Base-by-base conservation (phyloP, 805 yeast genomes). In the Teunomyces lycoperdinae region DNA sequence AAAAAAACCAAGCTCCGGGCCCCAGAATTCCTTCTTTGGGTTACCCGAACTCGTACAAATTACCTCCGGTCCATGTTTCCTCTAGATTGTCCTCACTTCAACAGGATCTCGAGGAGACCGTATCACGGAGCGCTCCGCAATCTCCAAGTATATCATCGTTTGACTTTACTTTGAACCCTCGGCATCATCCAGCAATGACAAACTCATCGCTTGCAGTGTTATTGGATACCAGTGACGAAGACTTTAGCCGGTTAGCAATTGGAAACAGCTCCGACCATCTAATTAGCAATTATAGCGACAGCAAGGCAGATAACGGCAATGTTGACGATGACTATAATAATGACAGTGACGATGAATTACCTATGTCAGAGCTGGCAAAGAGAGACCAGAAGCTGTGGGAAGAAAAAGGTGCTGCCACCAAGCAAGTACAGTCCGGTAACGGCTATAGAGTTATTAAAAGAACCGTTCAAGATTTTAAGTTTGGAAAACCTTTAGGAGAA, bases 401-500 rank as follows among this genome's bases (percentile, higher is more conserved):
- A 13, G 61, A 66, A 30, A 58, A 55, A 33, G 76, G 74, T 1
- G 70, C 73, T 9, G 76, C 76, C 1, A 60, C 61, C 13, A 58
- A 54, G 43, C 50, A 46, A 14, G 50, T 67, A 2, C 9, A 35
- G n/a, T 34, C 41, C 5, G 38, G 46, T 10, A 52, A 53, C 5
- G 56, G 55, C 5, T 54, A 52, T 26, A 54, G 55, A 28, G 52
- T 70, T 10, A 63, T 73, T 26, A 62, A 67, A 42, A 54, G 78
- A 50, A 66, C 64, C 2, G 78, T 73, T 2, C 52, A 51, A 20
- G 78, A 73, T 56, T 73, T 73, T 49, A 64, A 64, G 48, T 71
- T 71, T 44, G 78, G 78, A 5, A 62, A 64, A 41, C 58, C 57
- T n/a, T 56, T 73, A 38, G 78, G 78, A 11, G 78, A 73, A 51